phyloP scores from a whole-genome alignment of 1,139 yeast genomes.

The Candida dubliniensis region DNA sequence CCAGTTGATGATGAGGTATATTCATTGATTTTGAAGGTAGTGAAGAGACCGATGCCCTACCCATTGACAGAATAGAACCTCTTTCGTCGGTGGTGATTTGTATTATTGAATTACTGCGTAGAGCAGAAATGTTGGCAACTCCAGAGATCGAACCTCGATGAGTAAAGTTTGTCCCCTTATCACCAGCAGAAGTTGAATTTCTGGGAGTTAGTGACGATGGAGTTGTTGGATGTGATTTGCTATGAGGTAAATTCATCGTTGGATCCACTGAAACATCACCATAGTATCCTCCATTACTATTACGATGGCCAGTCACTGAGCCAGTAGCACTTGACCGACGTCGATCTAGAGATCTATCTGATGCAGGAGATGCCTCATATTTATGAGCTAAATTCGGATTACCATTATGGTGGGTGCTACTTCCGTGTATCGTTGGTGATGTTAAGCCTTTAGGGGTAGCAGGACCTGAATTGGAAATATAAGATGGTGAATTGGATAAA shows the following conservation, averaged over 20 bases:
- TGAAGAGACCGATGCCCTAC: slow-evolving; percentile 44
- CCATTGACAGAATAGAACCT: slow-evolving; percentile 32
- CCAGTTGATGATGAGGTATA: slow-evolving; percentile 50
- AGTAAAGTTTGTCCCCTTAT: slow-evolving; percentile 6
- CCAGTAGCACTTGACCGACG: slow-evolving; percentile 31
- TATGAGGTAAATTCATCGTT: slow-evolving; percentile 49
- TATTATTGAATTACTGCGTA: slow-evolving; percentile 45
- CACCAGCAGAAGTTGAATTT: slow-evolving; percentile 26
- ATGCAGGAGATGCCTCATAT: slow-evolving; percentile 10
- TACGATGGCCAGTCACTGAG: slow-evolving; percentile 28
- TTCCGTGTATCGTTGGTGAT: slow-evolving; percentile 19
- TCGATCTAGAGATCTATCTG: slow-evolving; percentile 36
- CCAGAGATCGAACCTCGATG: slow-evolving; percentile 6
- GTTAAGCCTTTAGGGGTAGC: slow-evolving; percentile 21
- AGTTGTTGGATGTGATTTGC: slow-evolving; percentile 40
- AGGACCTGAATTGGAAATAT: slow-evolving; percentile 32
- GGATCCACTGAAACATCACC: slow-evolving; percentile 49
- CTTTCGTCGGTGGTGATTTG: slow-evolving; percentile 46
- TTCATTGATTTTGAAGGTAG: slow-evolving; percentile 51
- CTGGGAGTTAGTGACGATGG: slow-evolving; percentile 39
- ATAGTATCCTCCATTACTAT: slow-evolving; percentile 41
- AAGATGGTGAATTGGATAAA: slow-evolving; percentile 39
- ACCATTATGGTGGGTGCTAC: not conserved
- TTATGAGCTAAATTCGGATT: slow-evolving; percentile 13
- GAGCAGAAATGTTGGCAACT: slow-evolving; percentile 9